A percentile compares a stretch with the other conserved stretches of the same genome.
Conservation (phyloP, 306 rosid genomes). For the Trifolium pratense region DNA sequence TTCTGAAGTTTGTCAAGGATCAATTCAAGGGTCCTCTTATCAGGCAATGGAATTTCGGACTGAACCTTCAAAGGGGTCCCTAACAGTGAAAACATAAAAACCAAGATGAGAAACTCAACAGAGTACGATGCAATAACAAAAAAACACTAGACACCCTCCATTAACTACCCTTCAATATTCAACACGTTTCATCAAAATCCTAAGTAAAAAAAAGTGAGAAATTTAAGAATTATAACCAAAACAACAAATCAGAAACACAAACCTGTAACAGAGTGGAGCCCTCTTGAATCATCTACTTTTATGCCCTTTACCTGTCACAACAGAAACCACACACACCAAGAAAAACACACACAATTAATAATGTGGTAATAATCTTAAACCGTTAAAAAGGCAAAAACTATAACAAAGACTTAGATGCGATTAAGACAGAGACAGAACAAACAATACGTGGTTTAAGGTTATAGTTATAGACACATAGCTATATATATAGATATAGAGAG, state of each 20-base stretch:
- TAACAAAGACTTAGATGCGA: slow-evolving; percentile 46
- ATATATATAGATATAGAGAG: slow-evolving; percentile 32
- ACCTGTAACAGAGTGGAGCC: slow-evolving; percentile 83
- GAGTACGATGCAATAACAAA: slow-evolving; percentile 1
- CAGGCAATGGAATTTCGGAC: slow-evolving; percentile 71
- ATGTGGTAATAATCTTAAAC: slow-evolving; percentile 23
- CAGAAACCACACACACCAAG: slow-evolving; percentile 43
- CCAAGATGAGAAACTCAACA: slow-evolving; percentile 34
- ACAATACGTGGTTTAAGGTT: slow-evolving; percentile 31
- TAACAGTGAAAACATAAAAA: slow-evolving; percentile 45
- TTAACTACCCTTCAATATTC: neutral
- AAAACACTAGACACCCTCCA: slow-evolving; percentile 1
- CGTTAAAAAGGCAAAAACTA: slow-evolving; percentile 42
- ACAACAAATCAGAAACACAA: slow-evolving; percentile 42
- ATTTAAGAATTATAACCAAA: slow-evolving; percentile 31
- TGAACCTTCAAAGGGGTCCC: slow-evolving; percentile 71
- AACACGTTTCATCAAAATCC: neutral
- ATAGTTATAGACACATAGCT: neutral
- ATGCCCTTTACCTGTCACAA: slow-evolving; percentile 77
- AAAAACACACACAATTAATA: slow-evolving; percentile 48
- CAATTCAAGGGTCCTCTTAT: slow-evolving; percentile 86
- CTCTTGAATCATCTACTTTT: slow-evolving; percentile 82
- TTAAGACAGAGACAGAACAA: slow-evolving; percentile 57
- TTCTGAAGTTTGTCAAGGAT: slow-evolving; percentile 95
- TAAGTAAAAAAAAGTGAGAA: slow-evolving; percentile 6